Conservation (phyloP, 2,329 filamentous ascomycete genomes). For the Alternaria ethzedia region DNA sequence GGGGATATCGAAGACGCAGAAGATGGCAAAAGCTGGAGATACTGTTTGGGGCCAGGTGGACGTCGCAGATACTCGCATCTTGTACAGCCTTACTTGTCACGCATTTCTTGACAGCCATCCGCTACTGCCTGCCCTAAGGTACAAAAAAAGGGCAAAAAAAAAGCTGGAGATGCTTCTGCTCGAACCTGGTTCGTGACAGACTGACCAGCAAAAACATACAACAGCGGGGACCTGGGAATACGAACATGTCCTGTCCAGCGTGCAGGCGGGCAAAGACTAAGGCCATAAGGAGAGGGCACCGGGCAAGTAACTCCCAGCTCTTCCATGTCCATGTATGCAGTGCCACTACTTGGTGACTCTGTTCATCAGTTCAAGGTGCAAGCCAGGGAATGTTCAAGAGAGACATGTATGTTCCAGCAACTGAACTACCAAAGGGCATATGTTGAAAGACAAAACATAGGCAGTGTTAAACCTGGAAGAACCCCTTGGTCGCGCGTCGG, state of each 20-base stretch:
- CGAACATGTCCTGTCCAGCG: background rate
- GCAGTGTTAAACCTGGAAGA: background rate
- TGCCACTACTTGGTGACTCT: background rate
- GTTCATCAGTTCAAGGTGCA: no score
- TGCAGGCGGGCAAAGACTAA: background rate
- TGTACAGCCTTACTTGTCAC: background rate
- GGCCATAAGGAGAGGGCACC: fast-evolving
- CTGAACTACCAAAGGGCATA: background rate
- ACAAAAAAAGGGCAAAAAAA: background rate
- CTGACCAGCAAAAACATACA: background rate
- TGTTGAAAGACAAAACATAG: background rate
- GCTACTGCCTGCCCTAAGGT: background rate
- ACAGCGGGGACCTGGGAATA: background rate
- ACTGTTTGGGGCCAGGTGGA: fast-evolving
- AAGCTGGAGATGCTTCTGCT: background rate
- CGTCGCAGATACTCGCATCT: background rate
- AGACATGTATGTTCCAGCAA: background rate
- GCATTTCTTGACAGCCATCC: background rate
- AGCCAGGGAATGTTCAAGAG: background rate
- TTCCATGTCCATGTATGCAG: background rate
- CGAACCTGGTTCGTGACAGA: background rate
- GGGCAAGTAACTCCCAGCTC: background rate
- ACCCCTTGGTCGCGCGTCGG: conserved; percentile 8
- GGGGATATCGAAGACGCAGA: background rate
- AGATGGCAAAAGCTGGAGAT: background rate